Conservation (phyloP, 176 grass and related monocot genomes). For the Triticum aestivum region DNA sequence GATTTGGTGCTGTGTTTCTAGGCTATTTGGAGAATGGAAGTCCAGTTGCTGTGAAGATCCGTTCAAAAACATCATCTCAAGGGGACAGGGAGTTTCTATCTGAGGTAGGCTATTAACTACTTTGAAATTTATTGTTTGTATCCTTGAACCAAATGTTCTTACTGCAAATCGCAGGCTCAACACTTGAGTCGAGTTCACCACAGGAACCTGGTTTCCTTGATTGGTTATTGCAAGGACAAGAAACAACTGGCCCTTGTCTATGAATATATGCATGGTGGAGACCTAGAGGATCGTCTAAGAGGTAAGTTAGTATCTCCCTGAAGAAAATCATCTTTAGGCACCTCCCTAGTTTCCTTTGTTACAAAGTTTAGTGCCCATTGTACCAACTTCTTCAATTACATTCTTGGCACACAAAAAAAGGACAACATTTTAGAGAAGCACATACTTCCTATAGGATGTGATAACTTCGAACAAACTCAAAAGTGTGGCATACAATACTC, state of each 20-base stretch:
- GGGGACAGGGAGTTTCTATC: constrained; percentile 58
- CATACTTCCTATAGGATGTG: background rate
- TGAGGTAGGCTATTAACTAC: constrained; percentile 46
- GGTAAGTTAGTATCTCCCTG: background rate
- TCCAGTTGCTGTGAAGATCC: constrained; percentile 72
- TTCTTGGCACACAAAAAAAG: background rate
- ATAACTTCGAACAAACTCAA: background rate
- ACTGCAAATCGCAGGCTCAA: constrained; percentile 43
- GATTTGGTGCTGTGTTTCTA: constrained; percentile 66
- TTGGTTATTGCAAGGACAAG: constrained; percentile 74
- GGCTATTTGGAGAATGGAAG: constrained; percentile 59
- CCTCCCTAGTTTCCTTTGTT: background rate
- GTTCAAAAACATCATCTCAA: constrained; percentile 43
- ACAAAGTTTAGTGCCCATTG: background rate
- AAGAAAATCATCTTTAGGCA: background rate
- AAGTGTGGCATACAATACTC: background rate
- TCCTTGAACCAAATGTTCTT: background rate
- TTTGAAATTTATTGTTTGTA: background rate
- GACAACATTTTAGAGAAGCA: background rate
- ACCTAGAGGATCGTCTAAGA: constrained; percentile 32
- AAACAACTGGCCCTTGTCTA: constrained; percentile 53
- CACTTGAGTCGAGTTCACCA: constrained; percentile 70
- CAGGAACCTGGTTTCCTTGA: constrained; percentile 62
- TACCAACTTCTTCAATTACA: background rate
- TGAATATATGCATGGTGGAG: constrained; percentile 55